A percentile compares a stretch with the other conserved stretches of the same genome.
phyloP scores from a whole-genome alignment of 108 stramenopile genomes.

The Skeletonema grethae region DNA sequence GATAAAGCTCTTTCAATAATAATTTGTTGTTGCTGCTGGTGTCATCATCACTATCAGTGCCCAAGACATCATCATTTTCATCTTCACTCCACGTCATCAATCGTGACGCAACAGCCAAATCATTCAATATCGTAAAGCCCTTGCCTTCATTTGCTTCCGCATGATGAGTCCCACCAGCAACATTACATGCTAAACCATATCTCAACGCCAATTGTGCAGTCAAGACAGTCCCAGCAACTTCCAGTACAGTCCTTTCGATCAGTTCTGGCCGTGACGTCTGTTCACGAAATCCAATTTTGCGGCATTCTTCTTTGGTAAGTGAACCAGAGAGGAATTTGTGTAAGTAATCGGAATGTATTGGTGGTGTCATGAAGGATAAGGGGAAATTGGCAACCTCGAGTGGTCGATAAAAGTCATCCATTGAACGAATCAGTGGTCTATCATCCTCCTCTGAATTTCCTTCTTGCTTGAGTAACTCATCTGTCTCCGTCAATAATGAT shows the following conservation, averaged over 20 bases:
- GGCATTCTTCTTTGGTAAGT: slow-evolving; percentile 56
- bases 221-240: slow-evolving; percentile 77
- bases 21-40: neutral
- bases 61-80: slow-evolving; percentile 11
- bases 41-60: neutral
- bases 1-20: slow-evolving; percentile 26
- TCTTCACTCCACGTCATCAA: slow-evolving; percentile 53
- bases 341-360: slow-evolving; percentile 21
- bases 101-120: slow-evolving; percentile 69
- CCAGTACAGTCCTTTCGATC: slow-evolving; percentile 71
- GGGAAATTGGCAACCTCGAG: slow-evolving; percentile 48
- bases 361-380: slow-evolving; percentile 33
- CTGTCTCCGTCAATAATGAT: slow-evolving; percentile 43
- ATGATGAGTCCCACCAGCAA: slow-evolving; percentile 88
- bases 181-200: slow-evolving; percentile 76
- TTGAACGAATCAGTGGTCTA: neutral
- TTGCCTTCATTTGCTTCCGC: slow-evolving; percentile 60
- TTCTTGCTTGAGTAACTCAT: slow-evolving; percentile 10
- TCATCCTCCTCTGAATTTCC: neutral
- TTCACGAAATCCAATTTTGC: slow-evolving; percentile 78
- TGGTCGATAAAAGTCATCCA: slow-evolving; percentile 46
- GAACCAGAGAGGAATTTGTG: slow-evolving; percentile 46
- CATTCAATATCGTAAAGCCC: slow-evolving; percentile 84
- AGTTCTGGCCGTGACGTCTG: slow-evolving; percentile 65
- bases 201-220: slow-evolving; percentile 70